Conservation (phyloP, 2,329 filamentous ascomycete genomes). For the Biscogniauxia sp. region DNA sequence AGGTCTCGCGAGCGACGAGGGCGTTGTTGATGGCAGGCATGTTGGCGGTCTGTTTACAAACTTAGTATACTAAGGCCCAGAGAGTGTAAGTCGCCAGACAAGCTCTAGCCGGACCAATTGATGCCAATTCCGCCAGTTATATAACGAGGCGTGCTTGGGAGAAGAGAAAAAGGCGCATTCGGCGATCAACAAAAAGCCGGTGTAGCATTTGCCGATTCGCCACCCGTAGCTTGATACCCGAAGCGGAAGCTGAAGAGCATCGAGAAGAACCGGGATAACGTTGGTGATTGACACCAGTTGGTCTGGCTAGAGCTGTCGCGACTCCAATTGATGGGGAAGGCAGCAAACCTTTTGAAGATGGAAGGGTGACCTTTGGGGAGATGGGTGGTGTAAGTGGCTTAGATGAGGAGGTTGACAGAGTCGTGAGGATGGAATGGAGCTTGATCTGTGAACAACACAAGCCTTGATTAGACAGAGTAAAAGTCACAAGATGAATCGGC, state of each 20-base stretch:
- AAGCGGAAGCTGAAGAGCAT: neutral
- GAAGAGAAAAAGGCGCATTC: slow-evolving; percentile 18
- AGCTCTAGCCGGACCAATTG: slow-evolving; percentile 11
- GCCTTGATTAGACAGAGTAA: slow-evolving; percentile 30
- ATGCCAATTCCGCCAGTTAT: neutral
- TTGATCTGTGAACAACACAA: slow-evolving; percentile 34
- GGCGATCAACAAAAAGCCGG: slow-evolving; percentile 2
- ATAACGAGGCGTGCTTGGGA: slow-evolving; percentile 1
- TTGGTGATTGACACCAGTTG: slow-evolving; percentile 1
- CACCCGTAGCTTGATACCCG: neutral
- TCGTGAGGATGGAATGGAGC: slow-evolving; percentile 18
- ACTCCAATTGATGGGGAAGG: slow-evolving; percentile 16
- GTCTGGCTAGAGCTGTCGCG: slow-evolving; percentile 2
- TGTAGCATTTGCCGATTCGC: slow-evolving; percentile 2
- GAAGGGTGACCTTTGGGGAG: slow-evolving; percentile 10
- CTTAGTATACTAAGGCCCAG: slow-evolving; percentile 6
- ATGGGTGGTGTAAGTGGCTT: slow-evolving; percentile 12
- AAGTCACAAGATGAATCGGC: slow-evolving; percentile 19
- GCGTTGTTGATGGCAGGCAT: slow-evolving; percentile 36
- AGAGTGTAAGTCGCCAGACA: neutral
- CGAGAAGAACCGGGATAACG: neutral
- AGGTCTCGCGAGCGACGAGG: slow-evolving; percentile 33
- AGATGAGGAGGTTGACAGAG: slow-evolving; percentile 4
- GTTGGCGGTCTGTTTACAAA: slow-evolving; percentile 21
- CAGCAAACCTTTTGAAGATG: slow-evolving; percentile 15